Base-by-base conservation (phyloP, 208 protist species). In the Leishmania mexicana region DNA sequence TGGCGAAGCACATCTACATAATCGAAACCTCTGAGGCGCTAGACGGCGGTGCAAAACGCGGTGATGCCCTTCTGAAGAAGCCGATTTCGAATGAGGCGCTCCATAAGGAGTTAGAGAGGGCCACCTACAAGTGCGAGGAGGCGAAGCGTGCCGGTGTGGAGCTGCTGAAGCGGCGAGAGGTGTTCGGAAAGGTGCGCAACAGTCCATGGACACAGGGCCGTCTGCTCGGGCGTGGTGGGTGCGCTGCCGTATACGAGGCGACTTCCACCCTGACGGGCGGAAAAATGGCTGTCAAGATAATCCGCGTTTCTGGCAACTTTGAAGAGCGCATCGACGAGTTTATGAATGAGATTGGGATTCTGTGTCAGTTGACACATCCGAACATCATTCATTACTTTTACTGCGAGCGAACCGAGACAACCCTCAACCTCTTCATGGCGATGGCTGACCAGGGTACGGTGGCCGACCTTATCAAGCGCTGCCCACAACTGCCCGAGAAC, bases 371-470 rank as follows among this genome's bases (percentile, higher is more conserved):
- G 57, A 88, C 88, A 10, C 93, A 96, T 65, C 93, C 93, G 3
- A 94, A 94, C 84, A 94, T 96, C 71, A 93, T 96, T 80, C 93
- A 94, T 83, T 96, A 94, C 85, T 96, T 96, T 79, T 94, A 94
- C 87, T 94, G 93, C 80, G 90, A 96, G 80, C 60, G 88, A 10
- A 85, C 81, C 5, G 85, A 90, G 65, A 85, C 80, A 17, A 90
- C 88, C n/a, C 78, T 96, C 28, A 91, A 94, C 77, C 58, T 96
- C n/a, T 96, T 94, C 76, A 96, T 96, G 93, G 93, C 93, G 62
- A 83, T 94, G 53, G 90, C 88, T 7, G 88, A 94, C 64, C 86
- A 91, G 64, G 89, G 93, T n/a, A 89, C 89, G 8, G 81, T 95
- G 31, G 88, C 88, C 1, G 86, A 93, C 49, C 72, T 95, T 38